phyloP scores from a whole-genome alignment of 108 stramenopile genomes.

The Skeletonema marinoi region DNA sequence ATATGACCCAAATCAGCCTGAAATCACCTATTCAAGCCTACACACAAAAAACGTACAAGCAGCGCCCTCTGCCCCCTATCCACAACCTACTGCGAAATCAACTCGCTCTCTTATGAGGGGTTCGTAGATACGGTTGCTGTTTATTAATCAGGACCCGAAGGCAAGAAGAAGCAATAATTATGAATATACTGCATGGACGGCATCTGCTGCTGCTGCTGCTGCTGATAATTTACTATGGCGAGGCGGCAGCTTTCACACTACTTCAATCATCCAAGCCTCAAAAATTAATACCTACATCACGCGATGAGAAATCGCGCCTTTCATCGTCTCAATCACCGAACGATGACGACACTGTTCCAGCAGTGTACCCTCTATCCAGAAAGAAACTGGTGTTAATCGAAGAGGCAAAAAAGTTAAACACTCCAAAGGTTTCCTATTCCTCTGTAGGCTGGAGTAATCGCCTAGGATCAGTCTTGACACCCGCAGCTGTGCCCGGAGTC shows the following conservation, averaged over 20 bases:
- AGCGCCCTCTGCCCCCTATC: too few species aligned
- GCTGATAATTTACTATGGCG: background rate
- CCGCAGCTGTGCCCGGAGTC: constrained; percentile 55
- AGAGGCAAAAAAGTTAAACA: constrained; percentile 32
- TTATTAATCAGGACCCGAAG: too few species aligned
- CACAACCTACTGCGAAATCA: too few species aligned
- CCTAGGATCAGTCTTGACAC: constrained; percentile 67
- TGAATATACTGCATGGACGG: background rate
- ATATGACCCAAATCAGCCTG: too few species aligned
- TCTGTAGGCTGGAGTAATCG: constrained; percentile 56
- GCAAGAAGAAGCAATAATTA: too few species aligned
- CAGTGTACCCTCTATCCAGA: constrained; percentile 30
- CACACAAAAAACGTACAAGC: too few species aligned
- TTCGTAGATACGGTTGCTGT: too few species aligned
- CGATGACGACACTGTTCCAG: background rate
- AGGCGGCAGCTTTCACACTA: background rate
- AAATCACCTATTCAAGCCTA: too few species aligned
- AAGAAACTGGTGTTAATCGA: constrained; percentile 27
- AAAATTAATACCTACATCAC: background rate
- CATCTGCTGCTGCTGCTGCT: too few species aligned
- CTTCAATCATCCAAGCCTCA: background rate
- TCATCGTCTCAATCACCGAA: background rate
- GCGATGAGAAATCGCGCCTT: background rate
- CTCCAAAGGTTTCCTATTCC: constrained; percentile 47
- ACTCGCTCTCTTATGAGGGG: too few species aligned